Percentiles rank a stretch among this genome's conserved stretches.
These are phyloP conservation scores for Phytophthora constricta DNA, from an alignment of 352 stramenopile species.

Conservation along the genomic window DNA sequence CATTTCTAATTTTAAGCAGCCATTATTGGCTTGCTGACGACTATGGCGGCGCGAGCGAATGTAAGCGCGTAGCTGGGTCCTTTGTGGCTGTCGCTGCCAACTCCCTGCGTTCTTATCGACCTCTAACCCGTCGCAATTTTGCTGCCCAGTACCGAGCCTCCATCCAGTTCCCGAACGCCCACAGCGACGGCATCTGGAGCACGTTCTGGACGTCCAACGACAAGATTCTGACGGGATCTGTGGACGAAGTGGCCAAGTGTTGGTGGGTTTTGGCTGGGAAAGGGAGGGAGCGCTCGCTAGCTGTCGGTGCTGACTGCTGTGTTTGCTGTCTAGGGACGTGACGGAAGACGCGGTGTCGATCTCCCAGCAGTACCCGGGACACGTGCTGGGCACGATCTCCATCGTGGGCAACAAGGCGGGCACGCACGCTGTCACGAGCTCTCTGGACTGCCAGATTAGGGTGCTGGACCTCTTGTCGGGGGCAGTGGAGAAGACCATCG, in stretches of 20 bases:
- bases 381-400: constrained; percentile 87
- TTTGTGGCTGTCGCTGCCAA: not conserved
- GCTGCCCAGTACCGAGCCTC: constrained; percentile 72
- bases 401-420: constrained; percentile 84
- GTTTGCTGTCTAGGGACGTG: constrained; percentile 52
- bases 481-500: constrained; percentile 83
- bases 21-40: no score
- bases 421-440: constrained; percentile 80
- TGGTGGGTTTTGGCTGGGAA: constrained; percentile 52
- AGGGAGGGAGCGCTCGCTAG: not conserved
- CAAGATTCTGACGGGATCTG: constrained; percentile 88
- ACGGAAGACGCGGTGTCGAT: constrained; percentile 74
- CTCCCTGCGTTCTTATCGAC: not conserved
- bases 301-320: not conserved
- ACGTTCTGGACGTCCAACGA: constrained; percentile 89
- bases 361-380: constrained; percentile 83
- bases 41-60: constrained; percentile 36
- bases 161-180: constrained; percentile 81
- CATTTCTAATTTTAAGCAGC: no score
- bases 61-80: constrained; percentile 16
- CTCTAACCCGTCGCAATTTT: not conserved
- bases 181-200: constrained; percentile 90
- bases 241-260: constrained; percentile 88
- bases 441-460: constrained; percentile 84
- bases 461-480: constrained; percentile 79